Evolutionary conservation across 2,329 filamentous ascomycete species (phyloP).

Genomic region (Diaporthe sp.): DNA sequence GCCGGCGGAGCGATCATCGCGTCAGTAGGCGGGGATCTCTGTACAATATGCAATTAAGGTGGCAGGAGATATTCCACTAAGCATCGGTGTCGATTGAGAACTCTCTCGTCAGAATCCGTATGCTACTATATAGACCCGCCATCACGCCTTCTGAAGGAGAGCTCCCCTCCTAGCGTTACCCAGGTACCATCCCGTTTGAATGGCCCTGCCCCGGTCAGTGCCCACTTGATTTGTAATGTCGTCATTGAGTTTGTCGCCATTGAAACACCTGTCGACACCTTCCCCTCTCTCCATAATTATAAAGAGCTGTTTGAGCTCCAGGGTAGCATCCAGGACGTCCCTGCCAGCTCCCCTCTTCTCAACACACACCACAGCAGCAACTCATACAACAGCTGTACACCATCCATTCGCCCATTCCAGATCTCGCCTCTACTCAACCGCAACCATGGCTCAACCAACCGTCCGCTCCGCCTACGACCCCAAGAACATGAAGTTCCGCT

Average conservation of each 20-base stretch:
- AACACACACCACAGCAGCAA: neutral
- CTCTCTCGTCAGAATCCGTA: neutral
- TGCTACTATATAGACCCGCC: neutral
- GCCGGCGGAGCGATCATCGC: neutral
- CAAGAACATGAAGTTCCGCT: constrained; percentile 77
- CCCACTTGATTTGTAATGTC: constrained; percentile 39
- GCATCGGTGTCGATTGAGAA: neutral
- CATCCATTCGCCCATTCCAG: constrained; percentile 49
- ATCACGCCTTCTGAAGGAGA: neutral
- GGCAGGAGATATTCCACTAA: neutral
- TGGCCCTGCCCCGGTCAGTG: constrained; percentile 12
- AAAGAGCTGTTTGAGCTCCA: constrained; percentile 9
- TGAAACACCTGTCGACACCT: constrained; percentile 28
- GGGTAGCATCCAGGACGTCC: neutral
- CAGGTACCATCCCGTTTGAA: neutral
- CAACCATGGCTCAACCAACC: constrained; percentile 38
- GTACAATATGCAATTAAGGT: neutral
- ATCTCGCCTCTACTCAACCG: constrained; percentile 11
- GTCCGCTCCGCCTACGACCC: constrained; percentile 48
- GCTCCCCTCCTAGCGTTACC: neutral
- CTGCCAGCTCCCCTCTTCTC: constrained; percentile 5
- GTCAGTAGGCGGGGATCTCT: neutral
- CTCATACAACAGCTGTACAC: neutral
- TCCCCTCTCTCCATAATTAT: constrained; percentile 33
- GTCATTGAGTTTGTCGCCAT: constrained; percentile 38